Percentiles rank a stretch among this genome's conserved stretches.
These are phyloP conservation scores for Herpetomonas muscarum DNA, from an alignment of 208 protist genomes.

Conservation along the genomic window DNA sequence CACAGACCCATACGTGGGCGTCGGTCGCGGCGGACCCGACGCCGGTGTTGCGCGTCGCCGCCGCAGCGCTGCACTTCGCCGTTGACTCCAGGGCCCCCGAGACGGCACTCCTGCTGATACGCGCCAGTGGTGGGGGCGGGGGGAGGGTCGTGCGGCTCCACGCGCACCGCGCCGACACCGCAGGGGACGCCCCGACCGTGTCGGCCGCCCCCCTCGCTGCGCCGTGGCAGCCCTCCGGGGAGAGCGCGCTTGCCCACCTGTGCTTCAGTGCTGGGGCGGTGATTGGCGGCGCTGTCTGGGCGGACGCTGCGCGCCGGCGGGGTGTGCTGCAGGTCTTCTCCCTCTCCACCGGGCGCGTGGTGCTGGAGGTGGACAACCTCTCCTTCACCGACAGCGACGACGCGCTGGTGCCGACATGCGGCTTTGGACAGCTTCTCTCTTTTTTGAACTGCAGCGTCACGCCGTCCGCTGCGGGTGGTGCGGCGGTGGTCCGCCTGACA, in stretches of 20 bases:
- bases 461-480: not conserved
- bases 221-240: not conserved
- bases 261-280: not conserved
- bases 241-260: not conserved
- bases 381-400: slow-evolving; percentile 22
- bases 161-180: slow-evolving; percentile 6
- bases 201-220: too few relatives aligned
- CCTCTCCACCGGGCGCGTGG: slow-evolving; percentile 1
- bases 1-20: too few relatives aligned
- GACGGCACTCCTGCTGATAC: too few relatives aligned
- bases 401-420: slow-evolving; percentile 26
- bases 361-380: slow-evolving; percentile 32
- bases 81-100: too few relatives aligned
- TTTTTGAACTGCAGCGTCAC: slow-evolving; percentile 28
- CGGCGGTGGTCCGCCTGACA: not conserved
- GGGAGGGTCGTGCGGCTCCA: too few relatives aligned
- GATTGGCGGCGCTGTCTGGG: not conserved
- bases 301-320: not conserved
- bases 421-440: slow-evolving; percentile 25
- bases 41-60: too few relatives aligned
- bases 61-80: too few relatives aligned
- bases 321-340: slow-evolving; percentile 2
- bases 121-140: too few relatives aligned
- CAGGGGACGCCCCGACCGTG: too few relatives aligned
- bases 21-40: too few relatives aligned